A percentile compares a stretch with the other conserved stretches of the same genome.
Conservation (phyloP, 805 yeast genomes). For the Ogataea nakhonphanomensis region DNA sequence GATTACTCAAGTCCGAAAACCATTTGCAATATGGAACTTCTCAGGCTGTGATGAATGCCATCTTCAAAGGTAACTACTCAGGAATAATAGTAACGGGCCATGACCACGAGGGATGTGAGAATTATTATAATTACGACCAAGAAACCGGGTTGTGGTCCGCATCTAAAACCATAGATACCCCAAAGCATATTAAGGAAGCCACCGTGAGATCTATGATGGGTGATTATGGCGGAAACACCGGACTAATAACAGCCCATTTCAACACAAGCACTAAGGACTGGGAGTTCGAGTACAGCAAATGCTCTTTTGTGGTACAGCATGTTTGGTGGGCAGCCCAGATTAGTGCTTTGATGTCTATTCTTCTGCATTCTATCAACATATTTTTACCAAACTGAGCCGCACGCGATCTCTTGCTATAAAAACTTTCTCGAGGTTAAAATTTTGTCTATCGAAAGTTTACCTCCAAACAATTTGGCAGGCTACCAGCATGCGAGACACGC, state of each 20-base stretch:
- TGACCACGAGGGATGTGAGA: constrained; percentile 92
- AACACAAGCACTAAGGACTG: constrained; percentile 42
- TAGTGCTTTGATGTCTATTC: constrained; percentile 38
- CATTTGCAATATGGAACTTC: constrained; percentile 69
- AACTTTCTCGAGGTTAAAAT: constrained; percentile 5
- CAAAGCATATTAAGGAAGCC: constrained; percentile 58
- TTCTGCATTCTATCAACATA: constrained; percentile 34
- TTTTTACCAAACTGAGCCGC: constrained; percentile 11
- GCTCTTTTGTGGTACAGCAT: constrained; percentile 85
- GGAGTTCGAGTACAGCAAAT: constrained; percentile 67
- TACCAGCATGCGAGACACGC: constrained; percentile 14
- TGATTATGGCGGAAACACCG: constrained; percentile 86
- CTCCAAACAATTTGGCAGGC: constrained; percentile 30
- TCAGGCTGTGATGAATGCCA: constrained; percentile 63
- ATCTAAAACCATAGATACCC: constrained; percentile 36
- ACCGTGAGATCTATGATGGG: constrained; percentile 97
- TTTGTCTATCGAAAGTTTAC: constrained; percentile 30
- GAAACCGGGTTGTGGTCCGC: constrained; percentile 57
- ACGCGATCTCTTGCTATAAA: constrained; percentile 1
- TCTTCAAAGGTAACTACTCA: constrained; percentile 61
- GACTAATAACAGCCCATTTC: constrained; percentile 74
- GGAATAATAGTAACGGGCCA: constrained; percentile 92
- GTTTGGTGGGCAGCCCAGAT: constrained; percentile 92
- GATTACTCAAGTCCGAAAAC: constrained; percentile 77
- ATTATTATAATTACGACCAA: constrained; percentile 50